Evolutionary conservation across 306 rosid species (phyloP), one percentile per base, ranked within the genome.

Genomic region (Cicer pinnatifidum): DNA sequence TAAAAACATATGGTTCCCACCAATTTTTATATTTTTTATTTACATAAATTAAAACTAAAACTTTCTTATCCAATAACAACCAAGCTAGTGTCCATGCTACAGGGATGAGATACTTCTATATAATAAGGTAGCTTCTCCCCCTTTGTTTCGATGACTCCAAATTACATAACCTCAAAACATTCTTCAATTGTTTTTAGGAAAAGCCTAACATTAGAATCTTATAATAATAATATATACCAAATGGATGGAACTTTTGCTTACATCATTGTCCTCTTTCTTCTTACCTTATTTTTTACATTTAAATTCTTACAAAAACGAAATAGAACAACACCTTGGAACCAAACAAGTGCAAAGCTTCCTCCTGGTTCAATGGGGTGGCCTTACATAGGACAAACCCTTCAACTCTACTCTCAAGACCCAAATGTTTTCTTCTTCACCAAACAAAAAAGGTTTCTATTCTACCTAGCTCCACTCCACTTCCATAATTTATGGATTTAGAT

Each of bases 321-420:
- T 23, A 82, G 80, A 72, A 67, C 52, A 13, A 60, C 17, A 12
- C 23, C 80, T 28, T 51, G 45, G 9, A 69, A 79, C 38, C 67
- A 64, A 9, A 57, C 70, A 41, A 64, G 64, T 17, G 64, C 82
- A 5, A 58, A 88, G 80, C 97, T 91, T 68, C 99, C 99, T 51
- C 97, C 99, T 6, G 99, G 97, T n/a, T 89, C 97, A 57, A 83
- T 89, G 88, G 97, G 99, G 6, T 94, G 97, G 97, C 99, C 99
- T 1, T 80, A 84, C 84, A 71, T 89, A 20, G 99, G 99, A 71
- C 95, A 94, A 46, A 94, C 97, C 64, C 87, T 88, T 40, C 96
- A 85, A 78, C 84, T 94, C 58, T 89, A 94, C 64, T 87, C 97
- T 41, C 91, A 86, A 72, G 78, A 91, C 68, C 96, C 97, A 1